Percentiles rank a stretch among this genome's conserved stretches.
phyloP scores from a whole-genome alignment of 2,329 filamentous ascomycete species.

The Fusarium cyanostomum region DNA sequence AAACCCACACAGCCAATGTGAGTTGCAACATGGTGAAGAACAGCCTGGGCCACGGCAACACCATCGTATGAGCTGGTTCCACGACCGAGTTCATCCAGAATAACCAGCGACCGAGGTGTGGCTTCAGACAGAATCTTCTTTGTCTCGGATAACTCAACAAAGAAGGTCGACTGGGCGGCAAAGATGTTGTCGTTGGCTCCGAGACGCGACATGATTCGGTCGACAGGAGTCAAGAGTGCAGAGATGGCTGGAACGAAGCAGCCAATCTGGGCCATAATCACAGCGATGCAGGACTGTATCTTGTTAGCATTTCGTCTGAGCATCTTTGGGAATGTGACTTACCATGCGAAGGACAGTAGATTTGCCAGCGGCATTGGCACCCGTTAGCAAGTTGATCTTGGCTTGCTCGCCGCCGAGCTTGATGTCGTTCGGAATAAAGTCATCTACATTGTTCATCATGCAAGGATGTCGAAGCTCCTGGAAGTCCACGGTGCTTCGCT shows the following conservation, averaged over 20 bases:
- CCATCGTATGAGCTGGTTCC: conserved; percentile 97
- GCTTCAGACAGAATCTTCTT: conserved; percentile 98
- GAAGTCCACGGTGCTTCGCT: conserved; percentile 90
- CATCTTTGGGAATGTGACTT: conserved; percentile 45
- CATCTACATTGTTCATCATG: conserved; percentile 86
- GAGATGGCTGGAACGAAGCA: conserved; percentile 88
- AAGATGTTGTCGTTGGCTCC: conserved; percentile 99
- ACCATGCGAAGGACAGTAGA: conserved; percentile 96
- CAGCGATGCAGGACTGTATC: conserved; percentile 84
- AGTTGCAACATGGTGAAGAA: conserved; percentile 93
- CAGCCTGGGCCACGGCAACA: conserved; percentile 94
- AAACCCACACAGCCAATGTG: conserved; percentile 95
- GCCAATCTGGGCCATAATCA: conserved; percentile 97
- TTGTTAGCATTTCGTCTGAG: conserved; percentile 14
- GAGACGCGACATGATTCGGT: conserved; percentile 98
- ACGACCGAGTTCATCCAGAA: conserved; percentile 94
- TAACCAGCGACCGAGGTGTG: conserved; percentile 92
- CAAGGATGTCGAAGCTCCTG: conserved; percentile 93
- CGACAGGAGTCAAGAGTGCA: conserved; percentile 86
- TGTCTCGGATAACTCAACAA: conserved; percentile 95
- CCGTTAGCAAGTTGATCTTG: conserved; percentile 91
- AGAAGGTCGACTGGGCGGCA: conserved; percentile 96
- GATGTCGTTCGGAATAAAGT: conserved; percentile 97
- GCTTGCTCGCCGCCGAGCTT: conserved; percentile 81
- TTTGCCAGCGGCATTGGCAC: conserved; percentile 96